Conservation (phyloP, 306 rosid genomes). For the Casuarina glauca region DNA sequence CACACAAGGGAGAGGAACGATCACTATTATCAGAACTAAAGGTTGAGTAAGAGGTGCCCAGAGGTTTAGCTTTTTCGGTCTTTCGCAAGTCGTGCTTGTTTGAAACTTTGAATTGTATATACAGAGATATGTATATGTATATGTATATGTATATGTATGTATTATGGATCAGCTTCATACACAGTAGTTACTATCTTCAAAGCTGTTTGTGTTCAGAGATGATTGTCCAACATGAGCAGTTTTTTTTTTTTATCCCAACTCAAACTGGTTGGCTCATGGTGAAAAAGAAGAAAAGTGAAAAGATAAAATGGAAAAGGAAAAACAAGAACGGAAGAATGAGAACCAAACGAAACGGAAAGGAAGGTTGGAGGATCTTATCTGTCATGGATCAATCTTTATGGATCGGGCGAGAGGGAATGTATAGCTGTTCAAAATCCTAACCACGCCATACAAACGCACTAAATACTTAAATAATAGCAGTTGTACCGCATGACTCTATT, state of each 20-base stretch:
- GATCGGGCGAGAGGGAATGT: too few relatives aligned
- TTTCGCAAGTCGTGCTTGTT: conserved; percentile 33
- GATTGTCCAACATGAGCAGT: conserved; percentile 21
- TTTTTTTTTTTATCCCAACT: background rate
- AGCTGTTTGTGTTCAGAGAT: conserved; percentile 29
- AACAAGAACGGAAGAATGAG: background rate
- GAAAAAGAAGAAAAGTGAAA: background rate
- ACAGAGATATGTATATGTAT: conserved; percentile 23
- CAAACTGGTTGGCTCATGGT: conserved; percentile 10
- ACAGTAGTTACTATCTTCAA: conserved; percentile 10
- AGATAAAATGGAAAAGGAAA: background rate
- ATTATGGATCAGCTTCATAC: conserved; percentile 6
- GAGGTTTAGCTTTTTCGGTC: conserved; percentile 19
- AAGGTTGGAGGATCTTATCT: conserved; percentile 26
- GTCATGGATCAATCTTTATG: too few relatives aligned
- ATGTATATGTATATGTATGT: background rate
- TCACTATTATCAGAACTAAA: conserved; percentile 95
- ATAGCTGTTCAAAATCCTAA: too few relatives aligned
- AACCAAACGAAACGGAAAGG: conserved; percentile 8
- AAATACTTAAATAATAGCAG: background rate
- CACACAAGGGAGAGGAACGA: conserved; percentile 89
- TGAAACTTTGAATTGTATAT: conserved; percentile 53
- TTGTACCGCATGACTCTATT: background rate
- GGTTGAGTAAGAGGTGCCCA: conserved; percentile 34
- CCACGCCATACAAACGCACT: background rate